Conservation (phyloP, 1,284 basidiomycete genomes). For the Cerioporus squamosus region DNA sequence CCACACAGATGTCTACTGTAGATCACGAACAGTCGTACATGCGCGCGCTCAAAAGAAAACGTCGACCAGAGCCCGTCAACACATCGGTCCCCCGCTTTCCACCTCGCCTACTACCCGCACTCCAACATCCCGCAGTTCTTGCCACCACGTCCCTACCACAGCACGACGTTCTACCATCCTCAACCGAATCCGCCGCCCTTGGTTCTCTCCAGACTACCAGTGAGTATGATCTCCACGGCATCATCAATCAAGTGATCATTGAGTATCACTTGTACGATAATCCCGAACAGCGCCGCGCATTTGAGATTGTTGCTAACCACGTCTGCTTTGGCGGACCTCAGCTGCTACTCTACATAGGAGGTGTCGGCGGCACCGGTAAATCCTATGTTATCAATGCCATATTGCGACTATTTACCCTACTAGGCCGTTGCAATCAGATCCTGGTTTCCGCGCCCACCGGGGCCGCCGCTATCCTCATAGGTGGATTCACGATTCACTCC, state of each 20-base stretch:
- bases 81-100: no score
- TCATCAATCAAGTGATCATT: background rate
- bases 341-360: conserved; percentile 17
- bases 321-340: background rate
- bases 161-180: no score
- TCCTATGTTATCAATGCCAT: conserved; percentile 20
- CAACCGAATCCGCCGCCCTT: background rate
- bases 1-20: no score
- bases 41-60: no score
- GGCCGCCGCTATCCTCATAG: conserved; percentile 9
- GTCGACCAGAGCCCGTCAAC: no score
- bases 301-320: conserved; percentile 2
- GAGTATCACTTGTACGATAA: background rate
- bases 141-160: no score
- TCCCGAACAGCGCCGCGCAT: conserved; percentile 1
- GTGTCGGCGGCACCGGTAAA: conserved; percentile 24
- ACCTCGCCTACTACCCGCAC: no score
- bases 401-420: background rate
- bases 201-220: background rate
- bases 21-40: no score
- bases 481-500: conserved; percentile 16
- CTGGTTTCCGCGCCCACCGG: conserved; percentile 13
- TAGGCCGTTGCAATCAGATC: background rate
- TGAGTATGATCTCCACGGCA: background rate
- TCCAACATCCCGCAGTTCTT: no score